Percentiles rank a stretch among this genome's conserved stretches.
Evolutionary conservation across 2,329 filamentous ascomycete genomes (phyloP).

Genomic region (Lecanicillium sp.): DNA sequence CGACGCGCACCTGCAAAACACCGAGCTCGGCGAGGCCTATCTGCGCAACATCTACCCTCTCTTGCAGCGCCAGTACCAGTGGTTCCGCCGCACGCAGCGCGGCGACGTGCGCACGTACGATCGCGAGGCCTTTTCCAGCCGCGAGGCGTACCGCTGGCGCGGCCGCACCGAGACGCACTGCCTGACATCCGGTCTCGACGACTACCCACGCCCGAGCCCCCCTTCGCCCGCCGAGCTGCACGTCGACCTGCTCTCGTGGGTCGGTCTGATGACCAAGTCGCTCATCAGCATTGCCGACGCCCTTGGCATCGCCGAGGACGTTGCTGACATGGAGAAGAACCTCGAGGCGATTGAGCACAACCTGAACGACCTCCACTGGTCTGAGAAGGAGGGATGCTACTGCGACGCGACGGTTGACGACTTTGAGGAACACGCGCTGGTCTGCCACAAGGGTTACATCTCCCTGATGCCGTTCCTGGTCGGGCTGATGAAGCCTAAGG

Average conservation of each 20-base stretch:
- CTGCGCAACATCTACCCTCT: slow-evolving; percentile 77
- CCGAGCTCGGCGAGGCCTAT: slow-evolving; percentile 62
- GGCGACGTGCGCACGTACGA: slow-evolving; percentile 91
- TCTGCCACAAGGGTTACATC: slow-evolving; percentile 96
- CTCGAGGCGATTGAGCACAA: slow-evolving; percentile 76
- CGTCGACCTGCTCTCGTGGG: slow-evolving; percentile 90
- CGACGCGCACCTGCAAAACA: slow-evolving; percentile 60
- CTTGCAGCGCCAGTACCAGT: slow-evolving; percentile 82
- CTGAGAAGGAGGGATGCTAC: slow-evolving; percentile 70
- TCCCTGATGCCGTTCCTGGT: slow-evolving; percentile 89
- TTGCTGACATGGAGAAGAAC: slow-evolving; percentile 62
- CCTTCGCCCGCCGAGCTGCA: slow-evolving; percentile 95
- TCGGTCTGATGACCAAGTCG: slow-evolving; percentile 92
- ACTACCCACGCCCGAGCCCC: slow-evolving; percentile 89
- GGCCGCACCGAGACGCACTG: slow-evolving; percentile 83
- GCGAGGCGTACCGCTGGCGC: slow-evolving; percentile 92
- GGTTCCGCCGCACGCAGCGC: slow-evolving; percentile 88
- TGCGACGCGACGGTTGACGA: slow-evolving; percentile 95
- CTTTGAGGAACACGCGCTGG: slow-evolving; percentile 81
- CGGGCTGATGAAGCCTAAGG: slow-evolving; percentile 69
- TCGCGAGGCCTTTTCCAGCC: slow-evolving; percentile 78
- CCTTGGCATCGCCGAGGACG: slow-evolving; percentile 72
- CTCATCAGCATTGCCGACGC: slow-evolving; percentile 72
- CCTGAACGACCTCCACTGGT: slow-evolving; percentile 92
- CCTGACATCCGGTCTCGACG: slow-evolving; percentile 88